Evolutionary conservation across 805 yeast genomes (phyloP).

Genomic region (Saturnispora silvae): DNA sequence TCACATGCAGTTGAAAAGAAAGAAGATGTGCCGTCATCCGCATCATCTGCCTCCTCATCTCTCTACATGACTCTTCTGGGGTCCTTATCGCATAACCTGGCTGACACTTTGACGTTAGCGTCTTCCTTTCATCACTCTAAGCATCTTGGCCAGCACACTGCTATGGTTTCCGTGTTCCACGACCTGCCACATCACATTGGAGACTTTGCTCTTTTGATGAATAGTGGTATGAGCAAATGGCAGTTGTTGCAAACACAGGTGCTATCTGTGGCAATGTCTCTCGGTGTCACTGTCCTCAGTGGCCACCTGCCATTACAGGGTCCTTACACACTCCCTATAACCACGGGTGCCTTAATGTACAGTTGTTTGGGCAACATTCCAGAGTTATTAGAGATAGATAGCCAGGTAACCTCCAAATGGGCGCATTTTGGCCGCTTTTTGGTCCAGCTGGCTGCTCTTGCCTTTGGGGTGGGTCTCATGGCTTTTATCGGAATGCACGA

Average conservation of each 20-base stretch:
- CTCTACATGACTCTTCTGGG: constrained; percentile 60
- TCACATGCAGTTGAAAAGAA: constrained; percentile 12
- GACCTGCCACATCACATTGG: constrained; percentile 79
- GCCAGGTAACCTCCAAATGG: too few relatives aligned
- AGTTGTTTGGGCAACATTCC: too few relatives aligned
- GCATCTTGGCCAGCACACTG: constrained; percentile 55
- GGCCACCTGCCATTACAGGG: too few relatives aligned
- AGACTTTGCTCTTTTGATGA: constrained; percentile 62
- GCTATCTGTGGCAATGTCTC: constrained; percentile 52
- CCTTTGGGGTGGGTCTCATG: too few relatives aligned
- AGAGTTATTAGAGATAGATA: too few relatives aligned
- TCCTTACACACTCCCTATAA: too few relatives aligned
- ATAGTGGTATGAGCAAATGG: constrained; percentile 57
- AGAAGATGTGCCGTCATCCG: not conserved
- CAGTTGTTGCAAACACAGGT: constrained; percentile 61
- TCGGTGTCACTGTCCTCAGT: too few relatives aligned
- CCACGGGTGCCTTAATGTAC: too few relatives aligned
- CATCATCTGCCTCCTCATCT: constrained; percentile 30
- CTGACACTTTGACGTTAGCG: constrained; percentile 69
- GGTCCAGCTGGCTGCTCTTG: too few relatives aligned
- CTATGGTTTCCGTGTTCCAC: constrained; percentile 62
- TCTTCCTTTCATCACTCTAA: constrained; percentile 56
- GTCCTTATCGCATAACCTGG: constrained; percentile 63
- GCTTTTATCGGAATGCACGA: too few relatives aligned
- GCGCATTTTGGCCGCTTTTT: too few relatives aligned